Evolutionary conservation across 768 basidiomycete genomes (phyloP), one percentile per base, ranked within the genome.

Genomic region (Naematelia aurantialba): DNA sequence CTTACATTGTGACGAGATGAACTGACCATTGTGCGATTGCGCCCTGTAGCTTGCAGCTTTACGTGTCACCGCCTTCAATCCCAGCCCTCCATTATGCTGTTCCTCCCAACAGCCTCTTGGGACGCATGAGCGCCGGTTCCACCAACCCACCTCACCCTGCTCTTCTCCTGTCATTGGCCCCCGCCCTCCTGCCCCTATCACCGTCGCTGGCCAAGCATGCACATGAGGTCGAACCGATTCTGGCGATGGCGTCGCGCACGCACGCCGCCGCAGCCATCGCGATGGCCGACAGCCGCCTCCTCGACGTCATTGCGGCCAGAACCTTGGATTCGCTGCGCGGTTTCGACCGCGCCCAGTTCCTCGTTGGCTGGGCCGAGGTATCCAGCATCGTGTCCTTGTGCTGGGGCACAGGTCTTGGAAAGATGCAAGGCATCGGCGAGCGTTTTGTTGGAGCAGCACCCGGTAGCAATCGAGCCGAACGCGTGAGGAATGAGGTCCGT

Each of bases 311-410:
- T n/a, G 53, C 63, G 5, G 69, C 58, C 3, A 58, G 52, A 19
- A 47, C 31, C 2, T 44, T 68, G 10, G 54, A 65, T 3, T 42
- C 65, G 11, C 42, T 34, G 13, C 26, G 39, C 5, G 39, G 62
- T 24, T 60, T 53, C n/a, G 26, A 26, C 14, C n/a, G 59, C 11
- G 62, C 60, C 0, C 29, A 61, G 21, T 62, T 58, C 22, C 53
- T 73, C 14, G 69, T 70, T 47, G 69, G 62, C 1, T 65, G 64
- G 67, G 48, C 39, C 2, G 69, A 73, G 45, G 22, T 31, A 11
- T 30, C 51, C 17, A 25, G 44, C 8, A 47, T 46, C 5, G 52
- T 49, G 10, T 55, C 54, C 0, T 22, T 67, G 52, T 52, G 52
- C 2, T 58, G 56, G 51, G 60, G 63, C 4, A 39, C 64, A 3